These are phyloP conservation scores for Saccharomycopsis microspora DNA, from an alignment of 805 yeast species.

Conservation along the genomic window DNA sequence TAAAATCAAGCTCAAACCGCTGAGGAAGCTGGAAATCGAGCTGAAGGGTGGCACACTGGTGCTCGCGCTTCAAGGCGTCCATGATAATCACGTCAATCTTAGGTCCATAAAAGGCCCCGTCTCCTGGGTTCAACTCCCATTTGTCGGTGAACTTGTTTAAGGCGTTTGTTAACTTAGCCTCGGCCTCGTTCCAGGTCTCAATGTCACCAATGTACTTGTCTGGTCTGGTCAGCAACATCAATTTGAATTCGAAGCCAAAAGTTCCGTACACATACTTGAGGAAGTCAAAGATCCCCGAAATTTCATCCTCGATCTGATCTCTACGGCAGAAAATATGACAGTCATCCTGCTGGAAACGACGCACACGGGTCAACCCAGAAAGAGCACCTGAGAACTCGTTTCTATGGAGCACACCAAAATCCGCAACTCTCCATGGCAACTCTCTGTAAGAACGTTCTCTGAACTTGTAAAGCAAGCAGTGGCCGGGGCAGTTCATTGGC, in stretches of 20 bases:
- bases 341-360: slow-evolving; percentile 99
- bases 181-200: slow-evolving; percentile 91
- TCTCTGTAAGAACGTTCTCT: slow-evolving; percentile 95
- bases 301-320: slow-evolving; percentile 83
- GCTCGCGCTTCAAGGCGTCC: slow-evolving; percentile 94
- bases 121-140: slow-evolving; percentile 95
- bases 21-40: slow-evolving; percentile 96
- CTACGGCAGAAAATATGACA: slow-evolving; percentile 95
- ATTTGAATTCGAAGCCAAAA: slow-evolving; percentile 89
- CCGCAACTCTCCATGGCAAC: slow-evolving; percentile 98
- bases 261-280: slow-evolving; percentile 77
- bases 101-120: slow-evolving; percentile 94
- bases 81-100: slow-evolving; percentile 94
- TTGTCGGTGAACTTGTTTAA: slow-evolving; percentile 76
- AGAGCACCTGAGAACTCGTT: slow-evolving; percentile 94
- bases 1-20: slow-evolving; percentile 84
- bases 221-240: slow-evolving; percentile 96
- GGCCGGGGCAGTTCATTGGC: slow-evolving; percentile 92
- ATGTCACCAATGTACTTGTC: slow-evolving; percentile 92
- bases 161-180: slow-evolving; percentile 70
- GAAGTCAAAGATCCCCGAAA: slow-evolving; percentile 76
- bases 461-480: slow-evolving; percentile 83
- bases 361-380: slow-evolving; percentile 90
- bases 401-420: slow-evolving; percentile 94
- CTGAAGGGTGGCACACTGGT: slow-evolving; percentile 98